A percentile compares a stretch with the other conserved stretches of the same genome.
Conservation (phyloP, 139 green algal genomes). For the Monoraphidium neglectum region DNA sequence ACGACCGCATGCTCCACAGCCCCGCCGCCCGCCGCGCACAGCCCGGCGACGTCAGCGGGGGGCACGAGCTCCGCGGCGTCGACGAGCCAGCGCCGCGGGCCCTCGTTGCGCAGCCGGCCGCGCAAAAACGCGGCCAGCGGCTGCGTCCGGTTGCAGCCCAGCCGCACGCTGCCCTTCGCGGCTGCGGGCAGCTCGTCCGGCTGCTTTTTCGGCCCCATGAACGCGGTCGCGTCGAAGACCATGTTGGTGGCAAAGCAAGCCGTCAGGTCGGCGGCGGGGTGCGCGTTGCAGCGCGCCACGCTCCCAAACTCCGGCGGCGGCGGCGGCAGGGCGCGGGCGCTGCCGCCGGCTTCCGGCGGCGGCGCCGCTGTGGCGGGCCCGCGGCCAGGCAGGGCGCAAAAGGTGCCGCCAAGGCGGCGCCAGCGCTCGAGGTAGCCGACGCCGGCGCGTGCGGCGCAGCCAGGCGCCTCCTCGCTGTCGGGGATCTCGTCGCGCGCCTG, state of each 20-base stretch:
- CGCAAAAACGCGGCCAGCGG: slow-evolving; percentile 2
- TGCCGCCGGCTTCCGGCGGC: background rate
- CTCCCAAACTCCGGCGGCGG: too few species aligned
- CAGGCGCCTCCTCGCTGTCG: too few species aligned
- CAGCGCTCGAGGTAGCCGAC: slow-evolving; percentile 17
- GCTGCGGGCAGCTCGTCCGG: background rate
- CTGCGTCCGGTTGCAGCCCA: slow-evolving; percentile 5
- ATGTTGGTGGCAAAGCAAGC: slow-evolving; percentile 8
- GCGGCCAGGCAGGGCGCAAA: background rate
- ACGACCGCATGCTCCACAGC: slow-evolving; percentile 18
- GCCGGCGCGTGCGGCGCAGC: background rate
- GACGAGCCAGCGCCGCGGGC: slow-evolving; percentile 7
- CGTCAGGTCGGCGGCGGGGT: slow-evolving; percentile 17
- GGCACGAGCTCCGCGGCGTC: background rate
- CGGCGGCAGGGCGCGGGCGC: too few species aligned
- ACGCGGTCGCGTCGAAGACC: slow-evolving; percentile 8
- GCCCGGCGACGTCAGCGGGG: background rate
- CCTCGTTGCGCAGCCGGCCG: slow-evolving; percentile 24
- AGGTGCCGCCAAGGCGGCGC: slow-evolving; percentile 9
- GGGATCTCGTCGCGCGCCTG: too few species aligned
- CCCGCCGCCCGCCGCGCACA: background rate
- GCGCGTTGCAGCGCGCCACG: slow-evolving; percentile 24
- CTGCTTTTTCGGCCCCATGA: slow-evolving; percentile 3
- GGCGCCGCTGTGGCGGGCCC: background rate
- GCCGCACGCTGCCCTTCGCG: slow-evolving; percentile 15